These are phyloP conservation scores for Panicum virgatum DNA, from an alignment of 202 grass and related monocot genomes.

Conservation along the genomic window DNA sequence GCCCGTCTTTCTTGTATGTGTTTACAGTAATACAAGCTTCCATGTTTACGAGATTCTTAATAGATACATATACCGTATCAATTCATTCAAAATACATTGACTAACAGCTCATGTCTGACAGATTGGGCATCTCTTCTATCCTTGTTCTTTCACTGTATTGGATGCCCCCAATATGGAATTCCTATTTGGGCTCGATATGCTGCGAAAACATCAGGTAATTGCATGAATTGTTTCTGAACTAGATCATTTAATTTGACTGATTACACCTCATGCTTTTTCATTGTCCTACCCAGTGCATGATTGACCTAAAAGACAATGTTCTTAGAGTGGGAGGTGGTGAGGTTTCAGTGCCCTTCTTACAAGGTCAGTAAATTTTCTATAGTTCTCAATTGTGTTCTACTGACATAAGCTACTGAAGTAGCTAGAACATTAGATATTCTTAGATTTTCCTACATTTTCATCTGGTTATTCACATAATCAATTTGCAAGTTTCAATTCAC, in stretches of 20 bases:
- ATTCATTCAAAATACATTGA: conserved; percentile 13
- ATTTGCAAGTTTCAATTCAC: conserved; percentile 16
- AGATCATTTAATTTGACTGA: background rate
- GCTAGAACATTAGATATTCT: background rate
- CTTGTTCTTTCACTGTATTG: conserved; percentile 96
- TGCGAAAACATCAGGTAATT: conserved; percentile 95
- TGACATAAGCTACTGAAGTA: conserved; percentile 35
- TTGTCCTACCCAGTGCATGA: conserved; percentile 75
- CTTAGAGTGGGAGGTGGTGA: conserved; percentile 93
- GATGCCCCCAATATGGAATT: conserved; percentile 99
- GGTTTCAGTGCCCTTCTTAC: conserved; percentile 89
- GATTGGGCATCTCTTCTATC: conserved; percentile 90
- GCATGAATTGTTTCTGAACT: conserved; percentile 24
- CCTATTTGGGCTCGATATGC: conserved; percentile 99
- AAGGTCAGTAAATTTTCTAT: conserved; percentile 50
- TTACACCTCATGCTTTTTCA: conserved; percentile 19
- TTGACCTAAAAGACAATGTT: conserved; percentile 99
- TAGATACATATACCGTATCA: background rate
- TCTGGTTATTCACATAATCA: conserved; percentile 7
- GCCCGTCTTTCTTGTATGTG: background rate
- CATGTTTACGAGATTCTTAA: conserved; percentile 2
- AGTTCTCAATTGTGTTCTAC: background rate
- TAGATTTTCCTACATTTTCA: conserved; percentile 15
- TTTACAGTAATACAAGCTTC: background rate
- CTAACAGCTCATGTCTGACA: conserved; percentile 40